Conservation (phyloP, 257 asterid species). For the Thymus quinquecostatus region DNA sequence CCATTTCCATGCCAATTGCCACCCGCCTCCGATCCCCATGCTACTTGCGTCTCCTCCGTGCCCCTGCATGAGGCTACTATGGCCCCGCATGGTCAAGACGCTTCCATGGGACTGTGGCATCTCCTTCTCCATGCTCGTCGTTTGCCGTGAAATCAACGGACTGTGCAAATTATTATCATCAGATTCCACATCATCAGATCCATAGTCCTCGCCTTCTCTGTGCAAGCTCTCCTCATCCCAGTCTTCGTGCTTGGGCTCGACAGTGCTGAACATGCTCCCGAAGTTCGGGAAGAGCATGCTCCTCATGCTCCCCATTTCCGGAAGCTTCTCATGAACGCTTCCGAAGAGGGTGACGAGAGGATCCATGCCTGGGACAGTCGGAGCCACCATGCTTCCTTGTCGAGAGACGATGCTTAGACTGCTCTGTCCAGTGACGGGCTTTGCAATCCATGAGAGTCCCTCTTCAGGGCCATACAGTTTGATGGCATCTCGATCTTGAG, state of each 20-base stretch:
- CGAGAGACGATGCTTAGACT: slow-evolving; percentile 62
- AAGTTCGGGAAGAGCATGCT: slow-evolving; percentile 88
- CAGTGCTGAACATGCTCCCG: slow-evolving; percentile 82
- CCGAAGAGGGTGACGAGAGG: slow-evolving; percentile 82
- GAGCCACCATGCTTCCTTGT: slow-evolving; percentile 65
- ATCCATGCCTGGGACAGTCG: slow-evolving; percentile 63
- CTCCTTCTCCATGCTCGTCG: slow-evolving; percentile 61
- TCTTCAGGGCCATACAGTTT: slow-evolving; percentile 76
- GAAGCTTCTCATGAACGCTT: slow-evolving; percentile 77
- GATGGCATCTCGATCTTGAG: slow-evolving; percentile 45
- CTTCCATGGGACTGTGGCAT: slow-evolving; percentile 53
- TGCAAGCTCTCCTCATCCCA: slow-evolving; percentile 79
- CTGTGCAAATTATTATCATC: slow-evolving; percentile 64
- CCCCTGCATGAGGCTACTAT: slow-evolving; percentile 56
- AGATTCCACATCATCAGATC: slow-evolving; percentile 49
- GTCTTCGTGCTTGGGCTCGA: slow-evolving; percentile 57
- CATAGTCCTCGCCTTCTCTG: slow-evolving; percentile 61
- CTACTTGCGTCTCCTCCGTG: slow-evolving; percentile 50
- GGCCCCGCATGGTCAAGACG: slow-evolving; percentile 48
- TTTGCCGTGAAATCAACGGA: slow-evolving; percentile 77
- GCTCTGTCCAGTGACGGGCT: slow-evolving; percentile 65
- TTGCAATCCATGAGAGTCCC: slow-evolving; percentile 76
- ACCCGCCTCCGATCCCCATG: slow-evolving; percentile 83
- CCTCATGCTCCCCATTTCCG: slow-evolving; percentile 66
- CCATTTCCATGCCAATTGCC: slow-evolving; percentile 90